phyloP scores from a whole-genome alignment of 108 stramenopile species.

The Schizochytrium sp. region DNA sequence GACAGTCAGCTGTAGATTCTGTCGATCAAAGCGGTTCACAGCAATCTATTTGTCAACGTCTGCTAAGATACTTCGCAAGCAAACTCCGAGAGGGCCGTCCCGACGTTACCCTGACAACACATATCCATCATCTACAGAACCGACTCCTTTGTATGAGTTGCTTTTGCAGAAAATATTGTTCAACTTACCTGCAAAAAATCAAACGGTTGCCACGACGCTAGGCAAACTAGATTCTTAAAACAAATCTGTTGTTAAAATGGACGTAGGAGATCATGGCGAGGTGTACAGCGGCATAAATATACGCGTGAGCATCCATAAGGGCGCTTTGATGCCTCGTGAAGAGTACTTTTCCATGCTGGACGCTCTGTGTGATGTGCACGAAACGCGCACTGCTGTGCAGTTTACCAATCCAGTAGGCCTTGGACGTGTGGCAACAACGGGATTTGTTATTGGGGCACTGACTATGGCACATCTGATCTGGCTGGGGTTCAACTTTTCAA shows the following conservation, averaged over 20 bases:
- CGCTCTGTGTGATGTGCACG: background rate
- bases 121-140: no score
- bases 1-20: no score
- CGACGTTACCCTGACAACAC: no score
- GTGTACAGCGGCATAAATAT: background rate
- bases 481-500: background rate
- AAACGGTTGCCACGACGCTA: no score
- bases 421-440: slow-evolving; percentile 31
- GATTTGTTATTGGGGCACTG: slow-evolving; percentile 55
- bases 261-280: slow-evolving; percentile 31
- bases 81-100: no score
- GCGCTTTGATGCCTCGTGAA: background rate
- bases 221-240: no score
- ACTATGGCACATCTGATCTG: background rate
- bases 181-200: no score
- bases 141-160: no score
- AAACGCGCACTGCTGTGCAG: slow-evolving; percentile 20
- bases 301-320: background rate
- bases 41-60: no score
- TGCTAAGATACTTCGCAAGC: no score
- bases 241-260: background rate
- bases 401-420: slow-evolving; percentile 4
- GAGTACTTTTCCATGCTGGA: slow-evolving; percentile 26
- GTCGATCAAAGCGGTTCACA: no score
- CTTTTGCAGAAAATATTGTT: no score